phyloP scores from a whole-genome alignment of 306 rosid genomes.

The Cicer yamashitae region DNA sequence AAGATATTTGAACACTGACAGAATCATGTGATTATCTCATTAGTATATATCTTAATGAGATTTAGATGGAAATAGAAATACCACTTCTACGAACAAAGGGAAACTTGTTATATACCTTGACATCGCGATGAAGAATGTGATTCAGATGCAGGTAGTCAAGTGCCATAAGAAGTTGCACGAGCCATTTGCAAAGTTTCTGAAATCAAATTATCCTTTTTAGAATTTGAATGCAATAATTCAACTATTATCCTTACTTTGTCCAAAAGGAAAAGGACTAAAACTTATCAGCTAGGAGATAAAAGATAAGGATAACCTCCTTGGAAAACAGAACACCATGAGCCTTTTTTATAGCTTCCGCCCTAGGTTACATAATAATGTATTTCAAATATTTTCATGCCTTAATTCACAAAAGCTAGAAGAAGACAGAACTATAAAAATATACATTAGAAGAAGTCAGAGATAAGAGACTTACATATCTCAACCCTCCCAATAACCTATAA shows the following conservation, averaged over 20 bases:
- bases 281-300: constrained; percentile 28
- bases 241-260: constrained; percentile 23
- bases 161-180: constrained; percentile 99
- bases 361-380: constrained; percentile 52
- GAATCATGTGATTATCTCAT: constrained; percentile 48
- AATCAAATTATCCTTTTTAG: constrained; percentile 37
- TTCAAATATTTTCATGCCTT: constrained; percentile 27
- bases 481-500: constrained; percentile 93
- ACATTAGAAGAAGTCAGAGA: constrained; percentile 25
- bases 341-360: constrained; percentile 95
- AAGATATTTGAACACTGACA: constrained; percentile 96
- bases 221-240: constrained; percentile 36
- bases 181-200: constrained; percentile 98
- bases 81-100: constrained; percentile 21
- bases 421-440: constrained; percentile 37
- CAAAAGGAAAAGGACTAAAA: constrained; percentile 7
- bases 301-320: constrained; percentile 71
- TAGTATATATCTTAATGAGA: constrained; percentile 41
- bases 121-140: constrained; percentile 98
- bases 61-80: constrained; percentile 37
- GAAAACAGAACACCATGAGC: constrained; percentile 74
- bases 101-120: constrained; percentile 66
- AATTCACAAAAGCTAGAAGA: constrained; percentile 41
- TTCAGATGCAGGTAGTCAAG: constrained; percentile 92
- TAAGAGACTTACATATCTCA: constrained; percentile 85